phyloP scores from a whole-genome alignment of 257 asterid genomes.

The Forsythia suspensa region DNA sequence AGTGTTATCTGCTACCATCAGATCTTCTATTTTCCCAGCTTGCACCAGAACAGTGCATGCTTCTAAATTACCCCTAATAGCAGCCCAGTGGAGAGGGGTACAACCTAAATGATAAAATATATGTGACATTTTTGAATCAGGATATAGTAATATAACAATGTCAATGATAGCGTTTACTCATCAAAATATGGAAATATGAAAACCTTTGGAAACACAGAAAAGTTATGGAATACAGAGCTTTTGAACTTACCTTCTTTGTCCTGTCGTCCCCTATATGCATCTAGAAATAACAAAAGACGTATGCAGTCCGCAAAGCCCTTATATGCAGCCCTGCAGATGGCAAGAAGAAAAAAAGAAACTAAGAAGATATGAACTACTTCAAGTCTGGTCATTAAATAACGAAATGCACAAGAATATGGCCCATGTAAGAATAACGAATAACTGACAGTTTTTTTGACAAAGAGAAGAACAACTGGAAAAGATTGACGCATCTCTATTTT shows the following conservation, averaged over 20 bases:
- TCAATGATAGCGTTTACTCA: background rate
- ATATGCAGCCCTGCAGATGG: conserved; percentile 88
- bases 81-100: conserved; percentile 99
- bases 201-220: background rate
- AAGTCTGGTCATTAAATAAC: conserved; percentile 12
- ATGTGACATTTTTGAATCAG: conserved; percentile 12
- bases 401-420: background rate
- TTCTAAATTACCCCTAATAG: conserved; percentile 91
- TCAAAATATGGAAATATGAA: conserved; percentile 7
- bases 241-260: conserved; percentile 81
- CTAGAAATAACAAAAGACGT: conserved; percentile 86
- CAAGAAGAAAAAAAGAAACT: conserved; percentile 20
- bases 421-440: conserved; percentile 7
- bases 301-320: conserved; percentile 96
- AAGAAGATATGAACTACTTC: conserved; percentile 13
- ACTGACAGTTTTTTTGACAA: background rate
- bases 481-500: background rate
- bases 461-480: background rate
- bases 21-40: conserved; percentile 95
- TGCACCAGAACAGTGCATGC: conserved; percentile 99
- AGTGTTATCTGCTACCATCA: conserved; percentile 78
- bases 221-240: conserved; percentile 8
- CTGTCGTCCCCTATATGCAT: conserved; percentile 89
- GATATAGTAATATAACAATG: conserved; percentile 21
- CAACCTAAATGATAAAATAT: conserved; percentile 60